Evolutionary conservation across 163 green algal species (phyloP).

Genomic region (Chlamydomonas reinhardtii): DNA sequence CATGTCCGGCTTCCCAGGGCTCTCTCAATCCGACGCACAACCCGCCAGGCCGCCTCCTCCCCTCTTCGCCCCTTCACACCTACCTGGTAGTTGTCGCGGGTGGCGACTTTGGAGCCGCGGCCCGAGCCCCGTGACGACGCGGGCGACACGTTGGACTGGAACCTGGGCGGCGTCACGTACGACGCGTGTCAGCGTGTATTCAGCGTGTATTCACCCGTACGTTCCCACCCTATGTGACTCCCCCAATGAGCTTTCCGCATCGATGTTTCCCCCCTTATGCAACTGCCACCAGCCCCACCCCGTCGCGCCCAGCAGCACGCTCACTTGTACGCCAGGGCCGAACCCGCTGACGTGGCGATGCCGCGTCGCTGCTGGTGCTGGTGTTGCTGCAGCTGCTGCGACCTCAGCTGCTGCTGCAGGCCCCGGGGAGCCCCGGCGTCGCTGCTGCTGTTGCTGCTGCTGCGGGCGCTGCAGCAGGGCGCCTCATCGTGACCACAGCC

Average conservation of each 20-base stretch:
- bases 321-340: slow-evolving; percentile 11
- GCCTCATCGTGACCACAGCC: too few relatives aligned
- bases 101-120: neutral
- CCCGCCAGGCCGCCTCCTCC: too few relatives aligned
- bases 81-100: slow-evolving; percentile 34
- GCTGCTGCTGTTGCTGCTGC: neutral
- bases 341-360: neutral
- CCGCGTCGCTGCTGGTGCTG: slow-evolving; percentile 13
- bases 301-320: neutral
- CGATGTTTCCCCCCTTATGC: too few relatives aligned
- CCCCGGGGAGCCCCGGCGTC: too few relatives aligned
- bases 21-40: too few relatives aligned
- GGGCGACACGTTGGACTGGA: slow-evolving; percentile 33
- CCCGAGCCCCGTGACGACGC: neutral
- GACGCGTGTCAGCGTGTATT: too few relatives aligned
- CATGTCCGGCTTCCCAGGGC: too few relatives aligned
- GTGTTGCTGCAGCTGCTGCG: neutral
- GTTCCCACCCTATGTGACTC: too few relatives aligned
- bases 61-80: too few relatives aligned
- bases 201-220: too few relatives aligned
- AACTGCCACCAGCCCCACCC: too few relatives aligned
- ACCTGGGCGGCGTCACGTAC: neutral
- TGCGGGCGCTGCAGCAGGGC: slow-evolving; percentile 1
- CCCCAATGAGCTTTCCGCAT: too few relatives aligned
- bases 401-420: neutral